Base-by-base conservation (phyloP, 345 rosid genomes). In the Hypericum perforatum region DNA sequence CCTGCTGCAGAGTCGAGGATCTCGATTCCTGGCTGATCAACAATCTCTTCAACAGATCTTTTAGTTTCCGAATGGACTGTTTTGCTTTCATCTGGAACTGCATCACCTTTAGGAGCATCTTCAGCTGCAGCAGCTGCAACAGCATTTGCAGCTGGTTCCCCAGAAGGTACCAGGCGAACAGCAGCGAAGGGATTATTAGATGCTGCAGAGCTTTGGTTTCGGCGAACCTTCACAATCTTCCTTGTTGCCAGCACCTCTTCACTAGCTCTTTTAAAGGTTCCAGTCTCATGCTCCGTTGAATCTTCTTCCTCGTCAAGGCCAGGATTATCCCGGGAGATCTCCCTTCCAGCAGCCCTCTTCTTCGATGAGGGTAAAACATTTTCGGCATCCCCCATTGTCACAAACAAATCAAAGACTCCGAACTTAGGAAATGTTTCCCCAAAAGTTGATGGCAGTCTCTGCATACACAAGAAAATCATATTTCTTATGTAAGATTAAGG, bases 321-420 rank as follows among this genome's bases (percentile, higher is more conserved):
- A 49, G 86, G 86, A 65, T 82, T 82, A 16, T 88, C 95, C 22
- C 79, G 81, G 15, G 91, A 75, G 15, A 92, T 72, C 73, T 92
- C 94, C 63, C 86, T 82, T 59, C 82, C 80, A 8, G 98, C 98
- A 49, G 90, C 86, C 70, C 98, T 92, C 81, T 92, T 92, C 76
- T 85, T 92, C 11, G 97, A 85, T 56, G 88, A 61, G 43, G 88
- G 84, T 53, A 88, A 77, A n/a, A 62, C 63, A 67, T 66, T 74
- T 50, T 85, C 97, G 9, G 94, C 67, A 61, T 92, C 97, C 40
- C 89, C 86, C 98, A 88, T 88, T 39, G 66, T 7, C 12, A 5
- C 22, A 49, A 11, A 40, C 41, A 38, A 36, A 13, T 32, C 9
- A 9, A 12, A 12, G 22, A 46, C 29, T 32, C 8, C 5, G 7